These are phyloP conservation scores for Saccharomyces hybrid DNA, from an alignment of 1,139 yeast genomes.

Conservation along the genomic window DNA sequence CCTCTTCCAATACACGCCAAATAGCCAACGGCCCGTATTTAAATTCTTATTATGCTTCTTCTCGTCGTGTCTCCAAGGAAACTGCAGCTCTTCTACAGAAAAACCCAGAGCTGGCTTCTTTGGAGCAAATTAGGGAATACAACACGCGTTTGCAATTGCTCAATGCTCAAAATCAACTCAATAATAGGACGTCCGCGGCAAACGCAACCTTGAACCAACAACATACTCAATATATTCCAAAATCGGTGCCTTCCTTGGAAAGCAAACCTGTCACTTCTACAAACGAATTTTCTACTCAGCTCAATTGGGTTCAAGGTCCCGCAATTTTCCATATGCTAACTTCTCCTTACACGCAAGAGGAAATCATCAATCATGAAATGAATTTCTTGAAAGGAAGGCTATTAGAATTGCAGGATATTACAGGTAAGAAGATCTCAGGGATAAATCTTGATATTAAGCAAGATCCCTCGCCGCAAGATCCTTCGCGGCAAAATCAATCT, in stretches of 20 bases:
- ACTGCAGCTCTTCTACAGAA: slow-evolving; percentile 9
- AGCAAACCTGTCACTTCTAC: slow-evolving; percentile 20
- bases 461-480: not conserved
- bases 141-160: slow-evolving; percentile 22
- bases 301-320: slow-evolving; percentile 30
- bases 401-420: slow-evolving; percentile 25
- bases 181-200: slow-evolving; percentile 3
- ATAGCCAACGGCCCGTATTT: not conserved
- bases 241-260: slow-evolving; percentile 16
- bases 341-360: slow-evolving; percentile 22
- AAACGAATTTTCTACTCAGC: slow-evolving; percentile 12
- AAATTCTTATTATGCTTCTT: slow-evolving; percentile 2
- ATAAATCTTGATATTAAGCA: slow-evolving; percentile 10
- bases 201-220: not conserved
- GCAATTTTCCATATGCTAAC: slow-evolving; percentile 26
- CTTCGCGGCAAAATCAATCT: not conserved
- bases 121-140: slow-evolving; percentile 27
- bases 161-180: slow-evolving; percentile 14
- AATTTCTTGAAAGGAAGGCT: slow-evolving; percentile 24
- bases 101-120: slow-evolving; percentile 23
- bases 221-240: slow-evolving; percentile 20
- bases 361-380: slow-evolving; percentile 23
- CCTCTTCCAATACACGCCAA: not conserved
- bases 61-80: slow-evolving; percentile 7
- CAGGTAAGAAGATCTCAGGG: slow-evolving; percentile 20